A percentile compares a stretch with the other conserved stretches of the same genome.
Evolutionary conservation across 225 moss, liverwort and hornwort species (phyloP).

Genomic region (Bryum argenteum): DNA sequence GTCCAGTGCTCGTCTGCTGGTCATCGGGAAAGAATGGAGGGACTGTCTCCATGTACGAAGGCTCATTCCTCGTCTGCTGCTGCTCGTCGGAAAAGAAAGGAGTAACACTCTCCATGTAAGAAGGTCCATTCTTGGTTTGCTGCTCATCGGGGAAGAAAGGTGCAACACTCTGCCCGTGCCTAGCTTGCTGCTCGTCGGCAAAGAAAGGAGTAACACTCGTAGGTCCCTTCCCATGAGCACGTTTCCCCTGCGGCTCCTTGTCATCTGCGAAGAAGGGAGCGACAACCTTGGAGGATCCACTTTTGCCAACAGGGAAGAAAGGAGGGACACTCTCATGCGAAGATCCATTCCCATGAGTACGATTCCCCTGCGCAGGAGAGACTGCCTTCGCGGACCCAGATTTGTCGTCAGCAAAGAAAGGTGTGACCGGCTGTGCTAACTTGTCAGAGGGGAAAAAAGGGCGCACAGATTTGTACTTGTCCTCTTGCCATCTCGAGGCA

Average conservation of each 20-base stretch:
- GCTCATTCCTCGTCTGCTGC: no score
- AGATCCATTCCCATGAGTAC: no score
- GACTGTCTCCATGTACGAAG: no score
- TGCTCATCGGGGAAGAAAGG: constrained; percentile 36
- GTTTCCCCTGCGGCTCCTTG: constrained; percentile 1
- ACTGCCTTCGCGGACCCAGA: neutral
- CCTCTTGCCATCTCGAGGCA: constrained; percentile 25
- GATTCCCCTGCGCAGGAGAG: neutral
- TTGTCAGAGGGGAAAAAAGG: constrained; percentile 48
- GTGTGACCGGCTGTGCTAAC: neutral
- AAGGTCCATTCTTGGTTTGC: neutral
- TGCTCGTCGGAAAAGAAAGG: neutral
- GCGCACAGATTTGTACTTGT: constrained; percentile 32
- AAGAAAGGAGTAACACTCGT: neutral
- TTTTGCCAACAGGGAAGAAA: constrained; percentile 21
- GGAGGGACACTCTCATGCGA: constrained; percentile 17
- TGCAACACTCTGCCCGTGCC: constrained; percentile 11
- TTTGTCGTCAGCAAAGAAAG: constrained; percentile 39
- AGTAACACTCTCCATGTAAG: neutral
- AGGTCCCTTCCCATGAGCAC: no score
- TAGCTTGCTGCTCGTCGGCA: neutral
- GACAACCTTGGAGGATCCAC: neutral
- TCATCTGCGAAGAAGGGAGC: constrained; percentile 39
- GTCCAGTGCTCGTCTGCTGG: no score
- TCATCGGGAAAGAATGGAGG: no score